Conservation (phyloP, 345 rosid species). For the Chamaenerion angustifolium region DNA sequence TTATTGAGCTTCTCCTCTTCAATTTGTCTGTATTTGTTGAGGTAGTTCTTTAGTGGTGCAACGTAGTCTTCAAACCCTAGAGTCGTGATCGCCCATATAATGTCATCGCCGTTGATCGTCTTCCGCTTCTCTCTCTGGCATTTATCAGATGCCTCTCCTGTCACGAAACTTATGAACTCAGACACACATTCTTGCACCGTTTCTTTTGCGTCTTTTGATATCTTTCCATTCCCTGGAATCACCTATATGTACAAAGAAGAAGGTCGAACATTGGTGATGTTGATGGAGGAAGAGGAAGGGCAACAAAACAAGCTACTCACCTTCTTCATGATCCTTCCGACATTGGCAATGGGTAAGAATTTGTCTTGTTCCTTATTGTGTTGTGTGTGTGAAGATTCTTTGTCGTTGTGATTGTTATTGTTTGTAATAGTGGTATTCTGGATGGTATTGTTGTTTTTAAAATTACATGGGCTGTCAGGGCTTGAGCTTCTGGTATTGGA, state of each 20-base stretch:
- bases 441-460: background rate
- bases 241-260: slow-evolving; percentile 8
- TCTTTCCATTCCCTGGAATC: slow-evolving; percentile 49
- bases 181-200: slow-evolving; percentile 71
- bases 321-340: slow-evolving; percentile 69
- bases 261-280: no score
- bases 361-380: slow-evolving; percentile 52
- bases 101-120: slow-evolving; percentile 65
- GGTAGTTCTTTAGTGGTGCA: slow-evolving; percentile 38
- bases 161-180: slow-evolving; percentile 60
- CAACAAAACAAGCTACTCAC: no score
- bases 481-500: slow-evolving; percentile 8
- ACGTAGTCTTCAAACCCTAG: slow-evolving; percentile 63
- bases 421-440: slow-evolving; percentile 1
- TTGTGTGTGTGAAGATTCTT: background rate
- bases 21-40: slow-evolving; percentile 41
- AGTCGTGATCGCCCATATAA: slow-evolving; percentile 61
- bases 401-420: slow-evolving; percentile 13
- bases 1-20: slow-evolving; percentile 48
- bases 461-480: background rate
- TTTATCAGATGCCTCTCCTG: slow-evolving; percentile 63
- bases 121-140: slow-evolving; percentile 61
- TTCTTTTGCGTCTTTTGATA: slow-evolving; percentile 62
- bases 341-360: slow-evolving; percentile 62
- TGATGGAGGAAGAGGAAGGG: no score